phyloP scores from a whole-genome alignment of 768 basidiomycete genomes.

The Collybiopsis confluens region DNA sequence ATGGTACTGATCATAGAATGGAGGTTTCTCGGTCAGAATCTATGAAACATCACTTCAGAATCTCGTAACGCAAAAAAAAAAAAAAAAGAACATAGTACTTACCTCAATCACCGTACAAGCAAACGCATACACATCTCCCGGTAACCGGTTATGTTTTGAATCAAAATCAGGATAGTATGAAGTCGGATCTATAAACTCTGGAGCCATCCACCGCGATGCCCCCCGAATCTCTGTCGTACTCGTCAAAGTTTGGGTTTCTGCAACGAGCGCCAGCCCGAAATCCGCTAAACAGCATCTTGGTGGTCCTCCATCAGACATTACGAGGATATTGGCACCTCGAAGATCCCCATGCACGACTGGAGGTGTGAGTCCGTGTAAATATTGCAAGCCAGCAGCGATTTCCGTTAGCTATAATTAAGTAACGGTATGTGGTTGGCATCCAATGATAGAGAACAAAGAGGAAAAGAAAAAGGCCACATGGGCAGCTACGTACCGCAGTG shows the following conservation, averaged over 20 bases:
- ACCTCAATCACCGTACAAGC: conserved; percentile 24
- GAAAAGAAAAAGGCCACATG: not conserved
- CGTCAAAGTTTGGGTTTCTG: conserved; percentile 4
- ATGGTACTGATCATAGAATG: too few species aligned
- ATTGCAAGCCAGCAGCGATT: conserved; percentile 19
- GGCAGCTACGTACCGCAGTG: not conserved
- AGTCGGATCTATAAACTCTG: conserved; percentile 16
- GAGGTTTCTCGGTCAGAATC: too few species aligned
- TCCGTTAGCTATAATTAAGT: not conserved
- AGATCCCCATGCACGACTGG: conserved; percentile 23
- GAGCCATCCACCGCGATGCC: conserved; percentile 19
- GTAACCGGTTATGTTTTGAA: not conserved
- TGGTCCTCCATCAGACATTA: conserved; percentile 11
- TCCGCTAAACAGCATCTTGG: conserved; percentile 17
- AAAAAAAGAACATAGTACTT: too few species aligned
- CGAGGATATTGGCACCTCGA: conserved; percentile 21
- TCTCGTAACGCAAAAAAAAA: too few species aligned
- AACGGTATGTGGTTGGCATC: too few species aligned
- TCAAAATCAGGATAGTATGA: not conserved
- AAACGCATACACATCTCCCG: conserved; percentile 21
- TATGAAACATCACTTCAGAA: too few species aligned
- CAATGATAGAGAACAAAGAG: too few species aligned
- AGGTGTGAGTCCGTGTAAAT: conserved; percentile 20
- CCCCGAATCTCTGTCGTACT: conserved; percentile 5
- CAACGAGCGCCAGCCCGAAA: conserved; percentile 14